A percentile compares a stretch with the other conserved stretches of the same genome.
Evolutionary conservation across 176 grass and related monocot genomes (phyloP).

Genomic region (Cenchrus fungigraminus): DNA sequence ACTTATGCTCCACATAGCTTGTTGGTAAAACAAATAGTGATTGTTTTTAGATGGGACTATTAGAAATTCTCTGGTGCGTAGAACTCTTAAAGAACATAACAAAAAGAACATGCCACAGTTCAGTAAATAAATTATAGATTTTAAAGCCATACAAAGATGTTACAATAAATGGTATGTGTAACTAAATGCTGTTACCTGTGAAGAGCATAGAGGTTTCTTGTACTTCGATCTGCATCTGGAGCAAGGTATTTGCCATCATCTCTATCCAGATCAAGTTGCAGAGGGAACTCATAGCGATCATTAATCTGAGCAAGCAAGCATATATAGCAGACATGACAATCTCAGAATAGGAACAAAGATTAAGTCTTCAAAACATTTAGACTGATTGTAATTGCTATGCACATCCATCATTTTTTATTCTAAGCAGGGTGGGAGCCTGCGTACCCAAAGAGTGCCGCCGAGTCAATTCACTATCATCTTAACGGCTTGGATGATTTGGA

Average conservation of each 20-base stretch:
- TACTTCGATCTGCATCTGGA: constrained; percentile 83
- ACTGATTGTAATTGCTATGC: neutral
- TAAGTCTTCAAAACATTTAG: constrained; percentile 25
- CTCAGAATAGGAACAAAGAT: constrained; percentile 29
- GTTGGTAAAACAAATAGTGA: neutral
- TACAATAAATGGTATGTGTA: constrained; percentile 5
- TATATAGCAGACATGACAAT: constrained; percentile 17
- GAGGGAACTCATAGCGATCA: constrained; percentile 90
- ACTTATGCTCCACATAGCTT: constrained; percentile 27
- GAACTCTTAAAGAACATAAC: constrained; percentile 1
- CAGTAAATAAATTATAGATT: constrained; percentile 17
- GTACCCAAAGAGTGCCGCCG: neutral
- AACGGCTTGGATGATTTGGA: neutral
- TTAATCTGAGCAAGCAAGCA: constrained; percentile 70
- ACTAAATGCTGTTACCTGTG: constrained; percentile 63
- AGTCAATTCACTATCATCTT: neutral
- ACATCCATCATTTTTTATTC: neutral
- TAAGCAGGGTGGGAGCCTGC: neutral
- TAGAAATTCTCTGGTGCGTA: neutral
- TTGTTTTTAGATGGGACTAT: neutral
- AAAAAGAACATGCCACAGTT: constrained; percentile 16
- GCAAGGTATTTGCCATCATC: constrained; percentile 93
- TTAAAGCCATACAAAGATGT: constrained; percentile 38
- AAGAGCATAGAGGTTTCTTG: constrained; percentile 87
- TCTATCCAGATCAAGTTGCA: constrained; percentile 89